phyloP scores from a whole-genome alignment of 1,284 basidiomycete genomes.

The Leccinum subfulvum region DNA sequence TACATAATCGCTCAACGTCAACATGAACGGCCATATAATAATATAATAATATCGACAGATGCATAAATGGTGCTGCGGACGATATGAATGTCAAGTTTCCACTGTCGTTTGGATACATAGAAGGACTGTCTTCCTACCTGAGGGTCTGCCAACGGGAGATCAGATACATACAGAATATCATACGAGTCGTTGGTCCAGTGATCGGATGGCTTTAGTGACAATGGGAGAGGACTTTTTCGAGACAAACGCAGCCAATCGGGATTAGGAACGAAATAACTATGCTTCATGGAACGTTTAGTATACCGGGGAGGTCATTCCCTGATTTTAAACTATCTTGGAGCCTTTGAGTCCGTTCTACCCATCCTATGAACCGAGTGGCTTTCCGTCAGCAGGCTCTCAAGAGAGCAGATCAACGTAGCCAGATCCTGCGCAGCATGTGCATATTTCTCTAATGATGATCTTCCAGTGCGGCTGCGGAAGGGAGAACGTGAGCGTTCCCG shows the following conservation, averaged over 20 bases:
- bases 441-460: too few species aligned
- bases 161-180: too few species aligned
- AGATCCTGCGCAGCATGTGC: not conserved
- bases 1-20: too few species aligned
- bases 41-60: too few species aligned
- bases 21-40: too few species aligned
- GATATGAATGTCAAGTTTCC: not conserved
- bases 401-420: not conserved
- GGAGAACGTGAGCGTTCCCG: too few species aligned
- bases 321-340: not conserved
- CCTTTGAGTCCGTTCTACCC: not conserved
- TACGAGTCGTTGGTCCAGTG: too few species aligned
- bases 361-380: not conserved
- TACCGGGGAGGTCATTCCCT: not conserved
- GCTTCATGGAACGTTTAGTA: not conserved
- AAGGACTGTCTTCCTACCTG: too few species aligned
- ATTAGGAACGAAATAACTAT: not conserved
- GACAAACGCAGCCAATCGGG: not conserved
- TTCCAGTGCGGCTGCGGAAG: too few species aligned
- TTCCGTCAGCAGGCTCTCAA: not conserved
- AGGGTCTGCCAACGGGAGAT: too few species aligned
- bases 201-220: too few species aligned
- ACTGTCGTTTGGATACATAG: not conserved
- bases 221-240: not conserved
- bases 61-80: too few species aligned